Conservation (phyloP, 441 rosid genomes). For the Adansonia grandidieri region DNA sequence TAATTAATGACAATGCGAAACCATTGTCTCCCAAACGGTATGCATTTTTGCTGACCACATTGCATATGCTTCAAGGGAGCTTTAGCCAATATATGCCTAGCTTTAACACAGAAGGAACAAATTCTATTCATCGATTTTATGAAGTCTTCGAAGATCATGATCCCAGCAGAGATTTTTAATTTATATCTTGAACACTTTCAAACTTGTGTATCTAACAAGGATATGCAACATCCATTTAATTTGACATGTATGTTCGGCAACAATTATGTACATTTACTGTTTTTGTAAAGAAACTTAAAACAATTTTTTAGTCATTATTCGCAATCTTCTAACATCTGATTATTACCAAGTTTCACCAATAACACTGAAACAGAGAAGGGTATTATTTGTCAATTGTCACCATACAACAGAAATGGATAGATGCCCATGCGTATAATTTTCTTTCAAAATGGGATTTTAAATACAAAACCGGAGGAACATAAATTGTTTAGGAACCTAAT, state of each 20-base stretch:
- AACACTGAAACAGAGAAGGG: neutral
- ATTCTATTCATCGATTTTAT: neutral
- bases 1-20: neutral
- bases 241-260: neutral
- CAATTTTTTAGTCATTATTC: neutral
- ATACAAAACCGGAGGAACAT: neutral
- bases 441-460: too few relatives aligned
- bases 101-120: neutral
- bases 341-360: neutral
- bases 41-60: neutral
- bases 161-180: neutral
- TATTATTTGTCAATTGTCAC: neutral
- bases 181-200: neutral
- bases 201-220: neutral
- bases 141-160: neutral
- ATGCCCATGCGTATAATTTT: too few relatives aligned
- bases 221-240: neutral
- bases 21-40: constrained; percentile 21
- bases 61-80: constrained; percentile 10
- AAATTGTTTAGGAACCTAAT: neutral
- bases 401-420: too few relatives aligned
- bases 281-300: neutral
- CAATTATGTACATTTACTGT: neutral
- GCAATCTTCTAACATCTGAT: neutral
- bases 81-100: neutral